Base-by-base conservation (phyloP, 148 eudicot species). In the Linanthus parryae region DNA sequence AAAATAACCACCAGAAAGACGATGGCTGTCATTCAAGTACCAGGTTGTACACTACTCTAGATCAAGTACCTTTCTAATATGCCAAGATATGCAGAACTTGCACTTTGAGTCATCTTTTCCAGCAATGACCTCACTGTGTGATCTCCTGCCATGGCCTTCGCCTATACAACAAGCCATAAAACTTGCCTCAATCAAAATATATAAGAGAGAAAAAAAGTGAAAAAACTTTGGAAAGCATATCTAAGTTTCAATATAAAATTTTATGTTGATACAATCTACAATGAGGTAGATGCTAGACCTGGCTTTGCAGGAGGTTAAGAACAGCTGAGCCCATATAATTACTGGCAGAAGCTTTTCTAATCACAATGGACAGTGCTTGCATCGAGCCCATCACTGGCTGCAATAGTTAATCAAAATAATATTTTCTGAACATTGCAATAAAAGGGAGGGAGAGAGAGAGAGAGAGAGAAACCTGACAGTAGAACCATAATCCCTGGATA, bases 371-470 rank as follows among this genome's bases (percentile, higher is more conserved):
- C 66, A 92, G 71, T 8, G 96, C 96, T 77, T 79, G 91, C 94
- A 92, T 82, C 29, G 98, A 77, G 34, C 96, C 80, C 90, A 92
- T 77, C 82, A 84, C 79, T 69, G 94, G 90, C 98, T 92, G 79
- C 56, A 66, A 63, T 12, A 28, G 20, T 54, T 68, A 7, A 18
- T 22, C 14, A 14, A 45, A 18, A 36, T 45, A 23, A 7, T n/a
- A 47, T 8, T 13, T 15, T 15, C 19, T 16, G 22, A 12, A 14
- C 29, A n/a, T n/a, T n/a, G n/a, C n/a, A 2, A 51, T 1, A n/a
- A n/a, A 2, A 51, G 3, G 40, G 17, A 33, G 19, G 20, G 14
- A 7, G 9, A 30, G 28, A 33, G 16, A 34, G 21, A 35, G 48
- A 40, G 31, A 59, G 18, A 50, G 31, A 59, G 18, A 50, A 45